Evolutionary conservation across 2,329 filamentous ascomycete genomes (phyloP).

Genomic region (Cladosporium cucumerinum): DNA sequence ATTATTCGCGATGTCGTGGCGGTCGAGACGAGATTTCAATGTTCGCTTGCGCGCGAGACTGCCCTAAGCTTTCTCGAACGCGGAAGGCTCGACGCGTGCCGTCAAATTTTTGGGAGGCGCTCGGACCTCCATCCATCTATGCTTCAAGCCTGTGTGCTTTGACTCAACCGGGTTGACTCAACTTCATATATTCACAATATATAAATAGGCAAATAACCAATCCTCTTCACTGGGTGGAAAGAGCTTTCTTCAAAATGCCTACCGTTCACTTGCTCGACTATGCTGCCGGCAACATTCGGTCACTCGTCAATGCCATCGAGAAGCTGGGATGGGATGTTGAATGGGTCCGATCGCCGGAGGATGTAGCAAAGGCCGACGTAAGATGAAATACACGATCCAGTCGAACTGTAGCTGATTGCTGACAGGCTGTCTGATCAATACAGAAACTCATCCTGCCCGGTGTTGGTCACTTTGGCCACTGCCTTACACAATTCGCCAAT

Average conservation of each 20-base stretch:
- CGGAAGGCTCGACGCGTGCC: constrained; percentile 1
- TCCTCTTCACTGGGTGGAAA: not conserved
- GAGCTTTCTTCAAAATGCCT: constrained; percentile 53
- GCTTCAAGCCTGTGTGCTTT: constrained; percentile 1
- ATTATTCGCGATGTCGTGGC: constrained; percentile 10
- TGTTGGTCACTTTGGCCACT: constrained; percentile 97
- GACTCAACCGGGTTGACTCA: constrained; percentile 10
- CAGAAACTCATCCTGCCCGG: constrained; percentile 93
- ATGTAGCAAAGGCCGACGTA: constrained; percentile 83
- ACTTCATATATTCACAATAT: not conserved
- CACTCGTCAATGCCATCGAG: constrained; percentile 95
- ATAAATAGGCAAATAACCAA: not conserved
- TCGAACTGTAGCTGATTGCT: constrained; percentile 30
- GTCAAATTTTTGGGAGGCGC: constrained; percentile 11
- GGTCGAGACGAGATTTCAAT: constrained; percentile 16
- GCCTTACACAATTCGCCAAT: constrained; percentile 75
- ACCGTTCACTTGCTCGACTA: constrained; percentile 82
- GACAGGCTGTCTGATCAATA: constrained; percentile 23
- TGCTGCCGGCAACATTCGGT: constrained; percentile 93
- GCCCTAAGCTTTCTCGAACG: constrained; percentile 6
- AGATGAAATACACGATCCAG: constrained; percentile 9
- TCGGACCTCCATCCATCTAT: not conserved
- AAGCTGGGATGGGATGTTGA: constrained; percentile 89
- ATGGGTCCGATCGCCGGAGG: constrained; percentile 82
- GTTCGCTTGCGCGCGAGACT: too few species aligned